Base-by-base conservation (phyloP, 306 rosid genomes). In the Canavalia gladiata region DNA sequence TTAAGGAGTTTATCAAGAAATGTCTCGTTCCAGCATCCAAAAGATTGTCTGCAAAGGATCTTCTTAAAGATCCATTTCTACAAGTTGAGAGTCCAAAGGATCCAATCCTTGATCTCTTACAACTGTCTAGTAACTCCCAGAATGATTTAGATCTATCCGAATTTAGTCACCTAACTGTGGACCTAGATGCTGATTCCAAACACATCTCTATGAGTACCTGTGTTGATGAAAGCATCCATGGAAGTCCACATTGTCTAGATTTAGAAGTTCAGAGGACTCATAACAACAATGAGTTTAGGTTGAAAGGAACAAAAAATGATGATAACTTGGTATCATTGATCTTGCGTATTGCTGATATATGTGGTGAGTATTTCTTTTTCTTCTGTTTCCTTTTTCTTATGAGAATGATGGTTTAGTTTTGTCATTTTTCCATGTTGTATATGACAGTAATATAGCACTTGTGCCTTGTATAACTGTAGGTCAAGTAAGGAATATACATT, bases 11-110 rank as follows among this genome's bases (percentile, higher is more conserved):
- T 56, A 90, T 94, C 71, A 90, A 90, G 84, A 94, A 91, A 81
- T 94, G 98, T 85, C 84, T 91, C 54, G 88, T 89, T 80, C 89
- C 92, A 39, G 89, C 75, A 11, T 83, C 90, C 3, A 83, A 89
- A 72, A 94, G 98, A 80, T 80, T 87, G 55, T 94, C 97, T 5
- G 93, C 94, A 42, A 84, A 86, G 75, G 90, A 89, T 75, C 94
- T 94, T 85, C 92, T 94, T 58, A 74, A 82, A 79, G 98, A 91
- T 55, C 85, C 92, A 58, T 91, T 94, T 82, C 85, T 94, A 57
- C 91, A 81, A 80, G 87, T 85, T 65, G 91, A 77, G 84, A 86
- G 70, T 84, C 89, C 87, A 42, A 91, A 75, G 81, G 84, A 84
- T 34, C 74, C 86, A 52, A 41, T 54, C 18, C 85, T 84, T 47